Evolutionary conservation across 2,329 filamentous ascomycete species (phyloP).

Genomic region (Colletotrichum siamense): DNA sequence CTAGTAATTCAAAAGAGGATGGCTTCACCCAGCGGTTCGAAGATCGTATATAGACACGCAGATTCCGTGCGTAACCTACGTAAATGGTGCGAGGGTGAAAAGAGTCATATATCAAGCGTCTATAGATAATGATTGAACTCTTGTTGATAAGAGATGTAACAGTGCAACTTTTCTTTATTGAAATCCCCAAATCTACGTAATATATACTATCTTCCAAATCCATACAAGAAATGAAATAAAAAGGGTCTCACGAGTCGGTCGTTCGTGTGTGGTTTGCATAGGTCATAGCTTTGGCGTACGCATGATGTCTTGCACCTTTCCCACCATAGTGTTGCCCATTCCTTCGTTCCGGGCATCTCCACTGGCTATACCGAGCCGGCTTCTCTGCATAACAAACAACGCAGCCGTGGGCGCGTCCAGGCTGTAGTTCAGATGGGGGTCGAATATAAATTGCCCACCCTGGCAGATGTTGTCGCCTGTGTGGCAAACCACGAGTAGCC

Average conservation of each 20-base stretch:
- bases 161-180: background rate
- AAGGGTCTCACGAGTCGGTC: background rate
- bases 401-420: slow-evolving; percentile 22
- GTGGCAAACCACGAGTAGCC: slow-evolving; percentile 30
- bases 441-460: slow-evolving; percentile 8
- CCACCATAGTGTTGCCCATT: slow-evolving; percentile 24
- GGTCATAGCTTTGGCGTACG: background rate
- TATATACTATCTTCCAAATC: background rate
- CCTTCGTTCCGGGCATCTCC: slow-evolving; percentile 27
- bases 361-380: slow-evolving; percentile 27
- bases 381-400: slow-evolving; percentile 27
- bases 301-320: slow-evolving; percentile 20
- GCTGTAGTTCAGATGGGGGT: slow-evolving; percentile 21
- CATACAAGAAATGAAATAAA: background rate
- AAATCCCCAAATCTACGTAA: background rate
- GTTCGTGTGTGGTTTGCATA: background rate
- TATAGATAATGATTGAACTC: background rate
- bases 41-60: background rate
- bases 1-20: background rate
- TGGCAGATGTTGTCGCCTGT: slow-evolving; percentile 33
- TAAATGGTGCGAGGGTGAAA: background rate
- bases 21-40: background rate
- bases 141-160: background rate
- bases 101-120: background rate
- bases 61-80: background rate